phyloP scores from a whole-genome alignment of 2,329 filamentous ascomycete species.

The Paecilomyces niveus region DNA sequence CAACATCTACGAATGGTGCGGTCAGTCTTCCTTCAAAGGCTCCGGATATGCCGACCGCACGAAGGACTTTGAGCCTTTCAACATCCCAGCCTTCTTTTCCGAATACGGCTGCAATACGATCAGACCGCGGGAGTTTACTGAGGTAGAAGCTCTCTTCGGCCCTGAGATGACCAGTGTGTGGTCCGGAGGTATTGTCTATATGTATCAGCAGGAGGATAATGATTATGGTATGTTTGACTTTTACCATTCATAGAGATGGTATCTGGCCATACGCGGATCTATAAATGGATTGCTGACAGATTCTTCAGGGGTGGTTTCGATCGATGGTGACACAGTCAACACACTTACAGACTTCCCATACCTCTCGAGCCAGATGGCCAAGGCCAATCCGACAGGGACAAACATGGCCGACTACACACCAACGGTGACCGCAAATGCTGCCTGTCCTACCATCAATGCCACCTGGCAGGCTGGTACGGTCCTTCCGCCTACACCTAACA shows the following conservation, averaged over 20 bases:
- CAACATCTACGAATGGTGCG: slow-evolving; percentile 99
- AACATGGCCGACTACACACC: slow-evolving; percentile 62
- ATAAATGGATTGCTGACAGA: background rate
- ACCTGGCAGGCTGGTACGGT: slow-evolving; percentile 61
- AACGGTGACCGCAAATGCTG: slow-evolving; percentile 56
- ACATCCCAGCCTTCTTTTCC: slow-evolving; percentile 89
- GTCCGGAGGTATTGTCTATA: slow-evolving; percentile 94
- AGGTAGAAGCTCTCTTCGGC: slow-evolving; percentile 73
- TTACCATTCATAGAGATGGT: background rate
- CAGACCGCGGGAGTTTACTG: slow-evolving; percentile 67
- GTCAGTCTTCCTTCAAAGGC: slow-evolving; percentile 62
- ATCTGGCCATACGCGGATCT: background rate
- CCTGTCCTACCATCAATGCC: slow-evolving; percentile 59
- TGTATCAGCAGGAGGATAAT: slow-evolving; percentile 88
- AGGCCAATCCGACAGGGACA: slow-evolving; percentile 58
- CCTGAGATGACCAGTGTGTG: slow-evolving; percentile 73
- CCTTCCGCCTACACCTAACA: slow-evolving; percentile 75
- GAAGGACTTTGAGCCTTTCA: slow-evolving; percentile 76
- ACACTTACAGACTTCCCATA: slow-evolving; percentile 67
- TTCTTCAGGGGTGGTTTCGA: slow-evolving; percentile 52
- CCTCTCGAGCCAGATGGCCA: slow-evolving; percentile 61
- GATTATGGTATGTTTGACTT: slow-evolving; percentile 37
- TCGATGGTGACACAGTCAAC: slow-evolving; percentile 52
- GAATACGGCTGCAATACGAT: slow-evolving; percentile 88
- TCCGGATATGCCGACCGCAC: slow-evolving; percentile 78